Evolutionary conservation across 768 basidiomycete genomes (phyloP), one percentile per base, ranked within the genome.

Genomic region (Neoboletus magnificus): DNA sequence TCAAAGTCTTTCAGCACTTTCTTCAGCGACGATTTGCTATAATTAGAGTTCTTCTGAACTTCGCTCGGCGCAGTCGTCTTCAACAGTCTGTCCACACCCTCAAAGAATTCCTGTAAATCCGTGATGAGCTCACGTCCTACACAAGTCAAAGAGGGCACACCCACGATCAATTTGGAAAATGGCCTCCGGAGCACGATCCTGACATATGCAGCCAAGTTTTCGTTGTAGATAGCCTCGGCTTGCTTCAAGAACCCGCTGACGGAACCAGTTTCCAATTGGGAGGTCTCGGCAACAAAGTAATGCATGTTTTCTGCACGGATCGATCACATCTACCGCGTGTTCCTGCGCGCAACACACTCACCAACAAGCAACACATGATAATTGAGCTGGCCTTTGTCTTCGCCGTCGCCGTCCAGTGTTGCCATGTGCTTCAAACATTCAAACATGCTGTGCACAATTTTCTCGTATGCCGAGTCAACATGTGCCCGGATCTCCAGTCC

Each of bases 321-420:
- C 30, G 23, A 30, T 58, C 54, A 55, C n/a, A 25, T 27, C 2
- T 62, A 40, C 47, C 37, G n/a, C 16, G 18, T 7, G 2, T 35
- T 15, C 39, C 8, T 13, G 29, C 29, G 15, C n/a, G 10, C 13
- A 4, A 9, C 33, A 8, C 33, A 71, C 89, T 64, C 65, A 95
- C 96, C 96, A 54, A 98, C 89, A 57, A 98, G 78, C 65, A 96
- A 88, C 62, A 98, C 92, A 67, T 97, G 93, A 61, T 93, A 97
- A 71, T 98, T 98, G 50, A 98, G 80, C 66, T 96, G 93, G 0
- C 94, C 94, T 72, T 98, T 98, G 71, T 94, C 95, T 66, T 98
- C 96, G 0, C 84, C 89, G 53, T 91, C 92, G 0, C 92, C 91
- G 54, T 94, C 89, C 79, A 96, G 75, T 71, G 97, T 98, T 12